phyloP scores from a whole-genome alignment of 2,329 filamentous ascomycete genomes.

The Aspergillus sergii region DNA sequence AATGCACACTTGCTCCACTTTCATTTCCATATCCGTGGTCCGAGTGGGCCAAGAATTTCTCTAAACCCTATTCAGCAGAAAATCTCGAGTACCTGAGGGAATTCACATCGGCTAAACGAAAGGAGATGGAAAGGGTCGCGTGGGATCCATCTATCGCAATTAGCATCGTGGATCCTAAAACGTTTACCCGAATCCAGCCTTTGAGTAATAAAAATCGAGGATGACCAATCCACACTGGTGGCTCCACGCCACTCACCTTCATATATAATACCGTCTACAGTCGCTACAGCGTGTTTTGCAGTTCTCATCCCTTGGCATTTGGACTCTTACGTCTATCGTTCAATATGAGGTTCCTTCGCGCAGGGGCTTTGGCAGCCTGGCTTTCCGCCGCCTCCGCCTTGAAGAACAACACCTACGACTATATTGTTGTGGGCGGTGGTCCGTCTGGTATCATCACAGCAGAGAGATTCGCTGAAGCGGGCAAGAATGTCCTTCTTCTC shows the following conservation, averaged over 20 bases:
- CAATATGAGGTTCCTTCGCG: background rate
- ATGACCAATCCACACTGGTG: background rate
- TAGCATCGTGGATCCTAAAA: background rate
- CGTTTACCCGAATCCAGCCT: background rate
- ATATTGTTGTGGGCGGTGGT: slow-evolving; percentile 28
- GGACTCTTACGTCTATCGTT: background rate
- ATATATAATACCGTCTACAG: background rate
- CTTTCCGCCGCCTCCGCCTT: background rate
- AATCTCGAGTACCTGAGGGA: background rate
- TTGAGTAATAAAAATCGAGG: background rate
- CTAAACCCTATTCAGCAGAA: background rate
- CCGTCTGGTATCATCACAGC: slow-evolving; percentile 28
- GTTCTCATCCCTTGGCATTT: background rate
- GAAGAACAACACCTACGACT: slow-evolving; percentile 24
- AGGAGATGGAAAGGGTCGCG: background rate
- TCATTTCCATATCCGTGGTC: background rate
- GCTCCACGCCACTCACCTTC: background rate
- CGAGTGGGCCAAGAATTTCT: background rate
- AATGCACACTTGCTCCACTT: background rate
- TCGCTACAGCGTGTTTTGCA: background rate
- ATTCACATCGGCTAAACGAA: background rate
- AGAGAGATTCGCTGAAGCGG: slow-evolving; percentile 25
- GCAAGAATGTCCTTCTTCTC: slow-evolving; percentile 27
- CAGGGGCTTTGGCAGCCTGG: background rate
- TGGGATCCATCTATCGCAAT: background rate